A percentile compares a stretch with the other conserved stretches of the same genome.
These are phyloP conservation scores for Tuber calosporum DNA, from an alignment of 495 filamentous ascomycete genomes.

Conservation along the genomic window DNA sequence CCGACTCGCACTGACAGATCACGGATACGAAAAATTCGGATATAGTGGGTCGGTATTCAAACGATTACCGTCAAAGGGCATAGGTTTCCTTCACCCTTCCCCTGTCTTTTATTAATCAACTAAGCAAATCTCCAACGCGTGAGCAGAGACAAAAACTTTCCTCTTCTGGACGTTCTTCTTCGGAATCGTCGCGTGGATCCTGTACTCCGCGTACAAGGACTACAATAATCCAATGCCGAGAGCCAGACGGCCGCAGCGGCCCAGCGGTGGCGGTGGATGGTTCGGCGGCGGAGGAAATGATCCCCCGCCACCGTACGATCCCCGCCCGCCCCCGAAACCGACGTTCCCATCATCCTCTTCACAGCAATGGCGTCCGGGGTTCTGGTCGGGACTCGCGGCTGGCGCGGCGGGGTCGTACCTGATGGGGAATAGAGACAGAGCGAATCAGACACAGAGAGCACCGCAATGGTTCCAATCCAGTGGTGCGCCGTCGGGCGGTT, in stretches of 20 bases:
- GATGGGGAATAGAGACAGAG: slow-evolving; percentile 48
- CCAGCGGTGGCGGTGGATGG: slow-evolving; percentile 47
- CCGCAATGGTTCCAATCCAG: slow-evolving; percentile 23
- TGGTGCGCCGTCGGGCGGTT: neutral
- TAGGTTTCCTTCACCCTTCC: slow-evolving; percentile 22
- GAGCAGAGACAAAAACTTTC: slow-evolving; percentile 10
- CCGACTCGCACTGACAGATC: slow-evolving; percentile 67
- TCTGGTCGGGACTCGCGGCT: slow-evolving; percentile 76
- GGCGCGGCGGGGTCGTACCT: slow-evolving; percentile 65
- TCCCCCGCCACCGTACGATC: slow-evolving; percentile 54
- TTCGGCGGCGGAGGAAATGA: slow-evolving; percentile 49
- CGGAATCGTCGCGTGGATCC: slow-evolving; percentile 49
- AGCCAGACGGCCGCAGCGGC: slow-evolving; percentile 5
- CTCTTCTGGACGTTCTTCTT: slow-evolving; percentile 45
- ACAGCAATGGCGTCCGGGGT: slow-evolving; percentile 74
- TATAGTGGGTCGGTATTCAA: slow-evolving; percentile 8
- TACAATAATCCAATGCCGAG: neutral
- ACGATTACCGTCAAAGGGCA: slow-evolving; percentile 18
- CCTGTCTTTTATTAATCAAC: slow-evolving; percentile 13
- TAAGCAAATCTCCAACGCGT: slow-evolving; percentile 21
- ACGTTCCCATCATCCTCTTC: slow-evolving; percentile 20
- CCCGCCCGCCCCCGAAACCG: slow-evolving; percentile 37
- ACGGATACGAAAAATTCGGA: slow-evolving; percentile 67
- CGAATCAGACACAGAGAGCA: slow-evolving; percentile 28
- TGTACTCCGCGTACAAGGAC: slow-evolving; percentile 46